A percentile compares a stretch with the other conserved stretches of the same genome.
Evolutionary conservation across 768 basidiomycete genomes (phyloP).

Genomic region (Mrakia frigida): DNA sequence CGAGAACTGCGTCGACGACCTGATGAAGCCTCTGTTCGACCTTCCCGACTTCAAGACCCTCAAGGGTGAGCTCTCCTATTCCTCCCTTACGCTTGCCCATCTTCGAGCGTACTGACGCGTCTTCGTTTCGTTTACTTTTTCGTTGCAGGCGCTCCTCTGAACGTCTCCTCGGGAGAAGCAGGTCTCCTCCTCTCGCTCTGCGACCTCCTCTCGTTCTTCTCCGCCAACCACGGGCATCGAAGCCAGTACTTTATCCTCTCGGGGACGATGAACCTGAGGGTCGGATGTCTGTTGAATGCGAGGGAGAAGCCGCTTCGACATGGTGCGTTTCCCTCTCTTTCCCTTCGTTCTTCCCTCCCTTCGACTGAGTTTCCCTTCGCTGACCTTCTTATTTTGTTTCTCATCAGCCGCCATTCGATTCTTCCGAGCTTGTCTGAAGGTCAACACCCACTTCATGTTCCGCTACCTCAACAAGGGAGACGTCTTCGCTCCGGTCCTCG

Average conservation of each 20-base stretch:
- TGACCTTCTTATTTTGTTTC: not conserved
- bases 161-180: slow-evolving; percentile 59
- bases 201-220: slow-evolving; percentile 83
- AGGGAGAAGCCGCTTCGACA: slow-evolving; percentile 89
- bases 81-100: not conserved
- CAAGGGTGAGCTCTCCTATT: slow-evolving; percentile 45
- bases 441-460: slow-evolving; percentile 60
- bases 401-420: slow-evolving; percentile 78
- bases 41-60: slow-evolving; percentile 63
- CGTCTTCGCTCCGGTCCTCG: slow-evolving; percentile 72
- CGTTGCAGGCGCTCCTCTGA: not conserved
- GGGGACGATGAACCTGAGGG: slow-evolving; percentile 63
- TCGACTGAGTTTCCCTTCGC: not conserved
- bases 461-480: slow-evolving; percentile 77
- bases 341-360: slow-evolving; percentile 31
- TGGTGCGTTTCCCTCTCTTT: slow-evolving; percentile 54
- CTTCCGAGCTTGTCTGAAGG: slow-evolving; percentile 76
- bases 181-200: slow-evolving; percentile 83
- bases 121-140: not conserved
- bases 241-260: slow-evolving; percentile 86
- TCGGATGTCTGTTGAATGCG: slow-evolving; percentile 70
- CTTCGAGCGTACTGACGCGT: not conserved
- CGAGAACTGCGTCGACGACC: slow-evolving; percentile 63
- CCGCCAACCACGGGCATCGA: slow-evolving; percentile 82
- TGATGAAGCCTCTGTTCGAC: slow-evolving; percentile 74